These are phyloP conservation scores for Hygrophila difformis DNA, from an alignment of 257 asterid genomes.

Conservation along the genomic window DNA sequence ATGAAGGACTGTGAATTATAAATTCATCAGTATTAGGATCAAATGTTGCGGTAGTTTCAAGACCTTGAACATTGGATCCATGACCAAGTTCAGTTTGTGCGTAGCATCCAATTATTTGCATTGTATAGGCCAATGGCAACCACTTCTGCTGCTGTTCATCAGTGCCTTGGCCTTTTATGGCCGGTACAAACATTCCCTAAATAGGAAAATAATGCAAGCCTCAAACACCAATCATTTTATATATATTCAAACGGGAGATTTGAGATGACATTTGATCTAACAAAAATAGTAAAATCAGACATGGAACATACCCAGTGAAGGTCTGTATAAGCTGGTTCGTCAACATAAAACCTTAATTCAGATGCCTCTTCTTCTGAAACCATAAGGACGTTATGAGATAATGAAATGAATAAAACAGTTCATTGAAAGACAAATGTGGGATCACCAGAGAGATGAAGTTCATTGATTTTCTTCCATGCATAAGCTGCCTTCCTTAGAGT, in stretches of 20 bases:
- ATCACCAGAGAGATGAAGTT: slow-evolving; percentile 67
- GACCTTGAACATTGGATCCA: slow-evolving; percentile 97
- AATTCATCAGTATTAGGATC: slow-evolving; percentile 89
- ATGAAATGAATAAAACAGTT: neutral
- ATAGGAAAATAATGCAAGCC: slow-evolving; percentile 16
- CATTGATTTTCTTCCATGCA: slow-evolving; percentile 71
- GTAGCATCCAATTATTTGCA: slow-evolving; percentile 98
- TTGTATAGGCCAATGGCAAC: slow-evolving; percentile 88
- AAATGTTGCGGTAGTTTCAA: slow-evolving; percentile 96
- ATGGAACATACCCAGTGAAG: slow-evolving; percentile 82
- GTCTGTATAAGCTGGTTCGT: slow-evolving; percentile 92
- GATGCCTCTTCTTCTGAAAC: slow-evolving; percentile 85
- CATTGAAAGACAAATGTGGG: neutral
- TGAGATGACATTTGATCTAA: neutral
- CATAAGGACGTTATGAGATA: slow-evolving; percentile 8
- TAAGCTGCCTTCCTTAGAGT: slow-evolving; percentile 85
- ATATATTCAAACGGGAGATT: neutral
- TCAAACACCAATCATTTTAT: no score
- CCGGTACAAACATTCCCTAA: slow-evolving; percentile 96
- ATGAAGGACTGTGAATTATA: slow-evolving; percentile 85
- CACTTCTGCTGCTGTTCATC: slow-evolving; percentile 87
- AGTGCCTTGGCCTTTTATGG: slow-evolving; percentile 89
- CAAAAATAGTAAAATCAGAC: neutral
- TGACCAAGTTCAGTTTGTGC: slow-evolving; percentile 99
- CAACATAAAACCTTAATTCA: slow-evolving; percentile 60